phyloP scores from a whole-genome alignment of 306 rosid genomes.

The Citrullus mucosospermus region DNA sequence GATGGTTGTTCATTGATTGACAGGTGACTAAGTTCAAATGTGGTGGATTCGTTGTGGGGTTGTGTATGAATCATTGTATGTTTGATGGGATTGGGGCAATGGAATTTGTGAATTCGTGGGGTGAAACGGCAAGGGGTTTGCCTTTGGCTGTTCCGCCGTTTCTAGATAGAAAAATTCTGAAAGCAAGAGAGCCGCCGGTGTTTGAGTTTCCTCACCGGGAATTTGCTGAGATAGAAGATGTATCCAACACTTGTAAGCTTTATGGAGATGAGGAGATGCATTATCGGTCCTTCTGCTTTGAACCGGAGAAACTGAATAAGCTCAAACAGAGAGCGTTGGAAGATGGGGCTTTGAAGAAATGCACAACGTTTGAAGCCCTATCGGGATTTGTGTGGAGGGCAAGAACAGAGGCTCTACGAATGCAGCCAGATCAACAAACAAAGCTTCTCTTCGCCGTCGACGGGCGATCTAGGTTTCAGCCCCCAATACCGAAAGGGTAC shows the following conservation, averaged over 20 bases:
- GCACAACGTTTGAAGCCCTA: slow-evolving; percentile 58
- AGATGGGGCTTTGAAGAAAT: slow-evolving; percentile 40
- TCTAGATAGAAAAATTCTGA: slow-evolving; percentile 52
- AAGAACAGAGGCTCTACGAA: slow-evolving; percentile 43
- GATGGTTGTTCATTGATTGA: not conserved
- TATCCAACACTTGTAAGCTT: slow-evolving; percentile 35
- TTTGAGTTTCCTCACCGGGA: slow-evolving; percentile 50
- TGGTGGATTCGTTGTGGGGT: slow-evolving; percentile 63
- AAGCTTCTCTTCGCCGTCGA: slow-evolving; percentile 80
- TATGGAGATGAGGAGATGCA: slow-evolving; percentile 36
- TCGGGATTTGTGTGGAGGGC: slow-evolving; percentile 80
- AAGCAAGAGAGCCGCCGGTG: slow-evolving; percentile 47
- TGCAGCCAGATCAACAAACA: slow-evolving; percentile 51
- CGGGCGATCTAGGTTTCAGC: slow-evolving; percentile 51
- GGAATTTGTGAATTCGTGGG: slow-evolving; percentile 73
- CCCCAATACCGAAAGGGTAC: slow-evolving; percentile 56
- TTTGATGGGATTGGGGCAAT: slow-evolving; percentile 56
- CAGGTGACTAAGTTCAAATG: slow-evolving; percentile 75
- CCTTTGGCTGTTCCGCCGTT: slow-evolving; percentile 38
- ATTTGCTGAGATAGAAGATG: slow-evolving; percentile 50
- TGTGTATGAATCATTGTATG: slow-evolving; percentile 52
- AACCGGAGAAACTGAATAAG: slow-evolving; percentile 29
- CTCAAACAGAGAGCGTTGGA: slow-evolving; percentile 49
- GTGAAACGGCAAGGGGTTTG: slow-evolving; percentile 50
- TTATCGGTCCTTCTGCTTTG: slow-evolving; percentile 44